Conservation (phyloP, 1,139 yeast species). For the Neolecta irregularis region DNA sequence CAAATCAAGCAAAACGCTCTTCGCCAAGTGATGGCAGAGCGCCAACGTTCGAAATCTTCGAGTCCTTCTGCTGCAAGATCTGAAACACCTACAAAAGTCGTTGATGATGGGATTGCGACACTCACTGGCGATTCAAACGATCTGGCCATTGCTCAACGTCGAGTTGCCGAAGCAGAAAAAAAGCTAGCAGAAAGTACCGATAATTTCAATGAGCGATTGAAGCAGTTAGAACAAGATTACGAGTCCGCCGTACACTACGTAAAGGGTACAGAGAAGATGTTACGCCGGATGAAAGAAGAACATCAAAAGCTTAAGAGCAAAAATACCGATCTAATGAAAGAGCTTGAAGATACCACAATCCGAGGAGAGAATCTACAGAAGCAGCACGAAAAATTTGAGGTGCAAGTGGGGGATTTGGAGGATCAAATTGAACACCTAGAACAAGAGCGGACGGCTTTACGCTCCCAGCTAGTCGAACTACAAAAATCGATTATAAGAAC, state of each 20-base stretch:
- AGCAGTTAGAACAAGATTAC: constrained; percentile 14
- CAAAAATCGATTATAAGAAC: background rate
- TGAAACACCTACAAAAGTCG: background rate
- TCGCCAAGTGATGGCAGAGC: constrained; percentile 5
- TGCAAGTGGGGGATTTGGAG: background rate
- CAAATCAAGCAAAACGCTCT: constrained; percentile 7
- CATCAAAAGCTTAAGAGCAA: constrained; percentile 11
- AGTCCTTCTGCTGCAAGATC: constrained; percentile 2
- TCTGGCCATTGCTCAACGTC: constrained; percentile 7
- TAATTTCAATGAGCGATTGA: constrained; percentile 11
- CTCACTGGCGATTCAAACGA: background rate
- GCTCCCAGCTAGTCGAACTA: background rate
- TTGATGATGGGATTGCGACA: background rate
- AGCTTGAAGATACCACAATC: constrained; percentile 8
- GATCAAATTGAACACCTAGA: constrained; percentile 3
- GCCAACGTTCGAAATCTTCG: constrained; percentile 4
- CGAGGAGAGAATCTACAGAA: constrained; percentile 4
- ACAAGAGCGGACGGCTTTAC: constrained; percentile 1
- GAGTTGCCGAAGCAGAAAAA: constrained; percentile 12
- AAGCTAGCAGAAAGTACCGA: constrained; percentile 11
- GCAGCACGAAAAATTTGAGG: constrained; percentile 3
- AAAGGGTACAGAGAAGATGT: constrained; percentile 15
- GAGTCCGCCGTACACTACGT: constrained; percentile 15
- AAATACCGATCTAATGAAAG: constrained; percentile 10
- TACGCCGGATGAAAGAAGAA: constrained; percentile 16